Base-by-base conservation (phyloP, 805 yeast genomes). In the Ogataea pignaliae region DNA sequence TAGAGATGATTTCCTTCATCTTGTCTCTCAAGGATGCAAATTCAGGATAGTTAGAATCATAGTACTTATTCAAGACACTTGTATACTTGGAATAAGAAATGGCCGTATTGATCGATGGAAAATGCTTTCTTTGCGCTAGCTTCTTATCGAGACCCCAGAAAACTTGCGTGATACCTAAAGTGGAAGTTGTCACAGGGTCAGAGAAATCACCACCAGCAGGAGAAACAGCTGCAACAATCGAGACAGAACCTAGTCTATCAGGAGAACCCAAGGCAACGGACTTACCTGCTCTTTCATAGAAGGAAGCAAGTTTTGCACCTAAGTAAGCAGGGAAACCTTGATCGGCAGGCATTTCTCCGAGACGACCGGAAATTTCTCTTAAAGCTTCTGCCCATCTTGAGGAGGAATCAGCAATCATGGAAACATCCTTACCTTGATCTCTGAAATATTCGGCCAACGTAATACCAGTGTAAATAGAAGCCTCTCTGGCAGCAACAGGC, bases 191-290 rank as follows among this genome's bases (percentile, higher is more conserved):
- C 57, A 93, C 99, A 37, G 99, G 99, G 73, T 93, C 99, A 21
- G 98, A 91, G 83, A 93, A 91, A 76, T 93, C 99, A 83, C 99
- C 99, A 82, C 99, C 99, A 44, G 99, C 98, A 56, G 99, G 99
- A 4, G 98, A 93, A 34, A 93, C 99, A 56, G 99, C 99, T 48
- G 99, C 99, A 61, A 93, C 93, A 69, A 93, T 93, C n/a, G 99
- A 93, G 52, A 93, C 99, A 29, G 99, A 91, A 50, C 99, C 99
- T 55, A 79, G 64, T 76, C 99, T 89, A 57, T 87, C 86, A 52
- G 99, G 99, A 47, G 95, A 88, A 63, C 99, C 99, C 48, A 93
- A 76, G 3, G 96, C 91, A 59, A 83, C 76, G 37, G 96, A 95
- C 67, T 85, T 88, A 73, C 99, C 99, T 38, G 99, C 99, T 76